Evolutionary conservation across 108 stramenopile genomes (phyloP).

Genomic region (Pseudonitzschia multistriata): DNA sequence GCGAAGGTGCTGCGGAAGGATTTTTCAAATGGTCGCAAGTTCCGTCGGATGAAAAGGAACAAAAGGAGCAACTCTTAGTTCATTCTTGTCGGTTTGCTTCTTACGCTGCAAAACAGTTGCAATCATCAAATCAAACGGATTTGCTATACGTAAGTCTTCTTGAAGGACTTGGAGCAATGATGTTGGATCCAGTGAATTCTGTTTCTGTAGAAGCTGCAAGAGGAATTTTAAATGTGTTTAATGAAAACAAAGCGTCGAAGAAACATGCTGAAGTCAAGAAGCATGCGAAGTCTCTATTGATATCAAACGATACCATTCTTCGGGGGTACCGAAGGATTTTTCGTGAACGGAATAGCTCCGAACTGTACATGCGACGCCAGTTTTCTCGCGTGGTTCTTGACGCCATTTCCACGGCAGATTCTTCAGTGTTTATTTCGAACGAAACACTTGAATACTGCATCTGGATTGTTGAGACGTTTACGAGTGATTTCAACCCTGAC

Average conservation of each 20-base stretch:
- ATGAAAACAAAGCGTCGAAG: neutral
- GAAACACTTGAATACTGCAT: conserved; percentile 22
- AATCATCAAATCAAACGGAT: conserved; percentile 6
- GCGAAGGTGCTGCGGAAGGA: conserved; percentile 18
- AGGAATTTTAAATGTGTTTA: conserved; percentile 7
- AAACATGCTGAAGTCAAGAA: neutral
- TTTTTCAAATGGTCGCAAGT: conserved; percentile 24
- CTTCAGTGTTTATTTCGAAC: neutral
- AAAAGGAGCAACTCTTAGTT: neutral
- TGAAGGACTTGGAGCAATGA: conserved; percentile 21
- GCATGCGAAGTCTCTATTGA: neutral
- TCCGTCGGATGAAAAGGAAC: conserved; percentile 3
- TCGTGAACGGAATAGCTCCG: neutral
- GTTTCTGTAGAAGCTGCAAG: conserved; percentile 25
- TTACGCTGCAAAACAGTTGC: neutral
- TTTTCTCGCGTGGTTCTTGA: neutral
- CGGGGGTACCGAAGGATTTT: conserved; percentile 12
- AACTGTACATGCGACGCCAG: conserved; percentile 4
- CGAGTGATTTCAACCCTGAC: neutral
- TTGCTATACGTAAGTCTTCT: neutral
- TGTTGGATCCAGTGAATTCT: conserved; percentile 5
- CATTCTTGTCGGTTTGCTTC: conserved; percentile 5
- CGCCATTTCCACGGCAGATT: conserved; percentile 7
- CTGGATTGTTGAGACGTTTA: conserved; percentile 16
- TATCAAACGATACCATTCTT: conserved; percentile 14